Conservation (phyloP, 2,329 filamentous ascomycete species). For the Monosporascus cannonballus region DNA sequence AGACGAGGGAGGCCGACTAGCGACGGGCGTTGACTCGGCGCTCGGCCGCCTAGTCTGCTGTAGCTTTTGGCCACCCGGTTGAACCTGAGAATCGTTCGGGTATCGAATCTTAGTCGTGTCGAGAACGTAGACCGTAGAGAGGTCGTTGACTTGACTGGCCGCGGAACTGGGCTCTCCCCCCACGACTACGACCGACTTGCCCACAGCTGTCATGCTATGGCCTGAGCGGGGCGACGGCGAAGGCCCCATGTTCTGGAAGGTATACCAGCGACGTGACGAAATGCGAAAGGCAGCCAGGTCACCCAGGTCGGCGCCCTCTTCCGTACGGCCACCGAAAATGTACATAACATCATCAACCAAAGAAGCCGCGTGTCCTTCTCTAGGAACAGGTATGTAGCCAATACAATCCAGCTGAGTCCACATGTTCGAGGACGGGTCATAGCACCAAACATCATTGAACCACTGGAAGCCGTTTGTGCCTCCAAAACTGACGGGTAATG, state of each 20-base stretch:
- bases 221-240: constrained; percentile 90
- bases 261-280: constrained; percentile 89
- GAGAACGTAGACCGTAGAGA: constrained; percentile 84
- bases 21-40: constrained; percentile 20
- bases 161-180: constrained; percentile 92
- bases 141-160: constrained; percentile 71
- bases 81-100: constrained; percentile 64
- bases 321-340: constrained; percentile 91
- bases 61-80: constrained; percentile 31
- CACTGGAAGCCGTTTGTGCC: constrained; percentile 93
- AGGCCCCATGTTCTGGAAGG: constrained; percentile 98
- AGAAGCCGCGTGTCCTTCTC: constrained; percentile 90
- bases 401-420: constrained; percentile 94
- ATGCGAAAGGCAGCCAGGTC: constrained; percentile 77
- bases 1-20: constrained; percentile 32
- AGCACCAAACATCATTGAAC: constrained; percentile 99
- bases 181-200: constrained; percentile 86
- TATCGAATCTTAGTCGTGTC: constrained; percentile 97
- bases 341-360: constrained; percentile 99
- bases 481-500: constrained; percentile 62
- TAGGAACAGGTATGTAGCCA: constrained; percentile 88
- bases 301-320: constrained; percentile 86
- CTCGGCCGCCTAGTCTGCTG: constrained; percentile 38
- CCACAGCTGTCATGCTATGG: constrained; percentile 94
- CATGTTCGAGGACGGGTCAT: constrained; percentile 73